These are phyloP conservation scores for Carex cristatella DNA, from an alignment of 176 grass and related monocot species.

Conservation along the genomic window DNA sequence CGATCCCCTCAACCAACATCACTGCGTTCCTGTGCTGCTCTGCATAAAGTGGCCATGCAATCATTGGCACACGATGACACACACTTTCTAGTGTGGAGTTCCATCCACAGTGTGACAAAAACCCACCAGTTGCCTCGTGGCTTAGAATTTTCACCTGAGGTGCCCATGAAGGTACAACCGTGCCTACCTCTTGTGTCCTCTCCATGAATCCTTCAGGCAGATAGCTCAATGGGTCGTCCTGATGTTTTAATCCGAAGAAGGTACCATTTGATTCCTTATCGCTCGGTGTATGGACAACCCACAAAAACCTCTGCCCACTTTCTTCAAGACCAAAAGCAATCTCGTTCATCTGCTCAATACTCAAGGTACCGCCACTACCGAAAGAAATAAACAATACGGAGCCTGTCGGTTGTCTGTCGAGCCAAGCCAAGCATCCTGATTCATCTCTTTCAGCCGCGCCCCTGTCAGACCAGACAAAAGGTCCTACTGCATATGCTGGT, in stretches of 20 bases:
- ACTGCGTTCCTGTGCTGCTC: slow-evolving; percentile 41
- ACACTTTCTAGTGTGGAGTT: slow-evolving; percentile 33
- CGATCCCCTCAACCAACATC: slow-evolving; percentile 28
- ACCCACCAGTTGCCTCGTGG: slow-evolving; percentile 39
- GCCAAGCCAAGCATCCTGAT: slow-evolving; percentile 42
- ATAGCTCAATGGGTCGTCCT: slow-evolving; percentile 26
- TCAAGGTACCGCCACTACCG: slow-evolving; percentile 47
- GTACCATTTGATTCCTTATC: slow-evolving; percentile 17
- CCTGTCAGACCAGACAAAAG: slow-evolving; percentile 5
- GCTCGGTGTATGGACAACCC: slow-evolving; percentile 41
- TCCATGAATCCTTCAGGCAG: slow-evolving; percentile 48
- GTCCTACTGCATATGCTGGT: slow-evolving; percentile 38
- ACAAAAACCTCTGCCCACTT: slow-evolving; percentile 50
- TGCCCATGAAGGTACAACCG: slow-evolving; percentile 49
- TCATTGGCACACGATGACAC: slow-evolving; percentile 27
- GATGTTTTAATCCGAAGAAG: not conserved
- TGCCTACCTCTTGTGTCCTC: slow-evolving; percentile 32
- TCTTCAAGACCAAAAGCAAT: slow-evolving; percentile 46
- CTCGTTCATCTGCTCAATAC: slow-evolving; percentile 36
- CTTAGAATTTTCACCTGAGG: slow-evolving; percentile 56
- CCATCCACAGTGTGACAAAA: slow-evolving; percentile 32
- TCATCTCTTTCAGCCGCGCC: not conserved
- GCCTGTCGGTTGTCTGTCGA: slow-evolving; percentile 31
- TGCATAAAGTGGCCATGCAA: slow-evolving; percentile 34
- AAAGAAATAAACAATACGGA: slow-evolving; percentile 63